These are phyloP conservation scores for Sambucus nigra DNA, from an alignment of 129 eudicot genomes.

Conservation along the genomic window DNA sequence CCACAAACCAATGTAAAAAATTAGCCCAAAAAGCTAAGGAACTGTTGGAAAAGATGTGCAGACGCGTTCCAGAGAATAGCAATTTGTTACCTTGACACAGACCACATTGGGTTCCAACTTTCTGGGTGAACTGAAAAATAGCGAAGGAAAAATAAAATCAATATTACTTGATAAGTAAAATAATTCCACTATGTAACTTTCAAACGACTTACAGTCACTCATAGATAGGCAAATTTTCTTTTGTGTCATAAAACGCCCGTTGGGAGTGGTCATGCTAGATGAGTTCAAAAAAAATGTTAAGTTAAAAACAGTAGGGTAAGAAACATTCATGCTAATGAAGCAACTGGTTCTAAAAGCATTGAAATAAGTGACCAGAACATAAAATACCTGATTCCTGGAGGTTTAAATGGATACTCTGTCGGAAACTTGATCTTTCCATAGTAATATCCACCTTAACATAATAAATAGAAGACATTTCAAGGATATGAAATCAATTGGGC, in stretches of 20 bases:
- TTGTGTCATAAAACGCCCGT: constrained; percentile 92
- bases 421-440: constrained; percentile 95
- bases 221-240: constrained; percentile 88
- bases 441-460: constrained; percentile 77
- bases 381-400: constrained; percentile 82
- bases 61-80: constrained; percentile 1
- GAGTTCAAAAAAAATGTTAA: constrained; percentile 7
- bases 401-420: constrained; percentile 92
- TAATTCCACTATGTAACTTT: constrained; percentile 3
- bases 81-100: constrained; percentile 74
- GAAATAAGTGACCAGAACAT: neutral
- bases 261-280: constrained; percentile 95
- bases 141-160: neutral
- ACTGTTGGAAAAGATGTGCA: neutral
- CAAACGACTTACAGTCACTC: constrained; percentile 84
- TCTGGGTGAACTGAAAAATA: constrained; percentile 80
- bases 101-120: constrained; percentile 99
- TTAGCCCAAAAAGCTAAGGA: constrained; percentile 12
- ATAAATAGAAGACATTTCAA: neutral
- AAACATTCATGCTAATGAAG: neutral
- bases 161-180: neutral
- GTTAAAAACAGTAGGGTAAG: constrained; percentile 7
- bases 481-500: constrained; percentile 1
- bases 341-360: neutral
- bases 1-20: constrained; percentile 8